These are phyloP conservation scores for Tetrahymena elliotti DNA, from an alignment of 73 alveolate genomes.

Conservation along the genomic window DNA sequence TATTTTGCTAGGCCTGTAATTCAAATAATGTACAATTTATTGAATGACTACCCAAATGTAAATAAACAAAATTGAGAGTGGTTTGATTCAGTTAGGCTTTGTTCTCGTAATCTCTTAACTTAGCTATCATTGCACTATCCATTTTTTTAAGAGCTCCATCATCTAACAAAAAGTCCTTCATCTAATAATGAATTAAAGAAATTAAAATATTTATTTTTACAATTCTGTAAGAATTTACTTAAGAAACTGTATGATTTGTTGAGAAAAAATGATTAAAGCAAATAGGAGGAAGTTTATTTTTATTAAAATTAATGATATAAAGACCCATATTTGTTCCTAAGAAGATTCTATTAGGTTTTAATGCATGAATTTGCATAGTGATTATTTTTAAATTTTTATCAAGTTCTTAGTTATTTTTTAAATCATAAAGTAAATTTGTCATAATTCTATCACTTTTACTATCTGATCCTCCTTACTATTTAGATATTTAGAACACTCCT, in stretches of 20 bases:
- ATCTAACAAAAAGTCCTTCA: neutral
- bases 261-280: neutral
- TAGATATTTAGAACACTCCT: neutral
- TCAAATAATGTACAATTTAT: neutral
- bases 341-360: neutral
- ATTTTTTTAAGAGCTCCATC: neutral
- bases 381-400: neutral
- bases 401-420: neutral
- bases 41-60: neutral
- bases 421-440: neutral
- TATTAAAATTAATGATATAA: neutral
- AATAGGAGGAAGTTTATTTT: neutral
- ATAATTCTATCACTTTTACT: neutral
- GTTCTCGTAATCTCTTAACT: neutral
- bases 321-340: neutral
- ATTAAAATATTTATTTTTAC: neutral
- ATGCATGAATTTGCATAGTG: neutral
- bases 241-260: neutral
- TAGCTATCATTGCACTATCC: neutral
- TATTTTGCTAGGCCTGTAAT: neutral
- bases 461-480: neutral
- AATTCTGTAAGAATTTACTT: neutral
- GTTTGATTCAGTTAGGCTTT: neutral
- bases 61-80: neutral
- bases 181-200: neutral